Evolutionary conservation across 139 green algal genomes (phyloP), one percentile per base, ranked within the genome.

Genomic region (Chlorella sp.): DNA sequence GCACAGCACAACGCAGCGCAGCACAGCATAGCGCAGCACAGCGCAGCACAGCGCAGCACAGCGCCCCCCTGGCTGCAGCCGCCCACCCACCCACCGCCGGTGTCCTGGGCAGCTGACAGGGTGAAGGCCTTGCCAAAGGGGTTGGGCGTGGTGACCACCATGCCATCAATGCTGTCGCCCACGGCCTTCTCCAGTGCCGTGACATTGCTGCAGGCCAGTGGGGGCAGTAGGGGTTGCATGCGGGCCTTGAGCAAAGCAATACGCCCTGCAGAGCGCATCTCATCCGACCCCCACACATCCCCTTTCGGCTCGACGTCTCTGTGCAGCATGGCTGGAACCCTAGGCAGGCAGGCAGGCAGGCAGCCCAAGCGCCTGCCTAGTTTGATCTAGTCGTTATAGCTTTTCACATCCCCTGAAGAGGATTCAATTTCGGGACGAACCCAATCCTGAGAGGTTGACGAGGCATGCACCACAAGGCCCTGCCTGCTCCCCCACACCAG

Each of bases 91-190:
- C 48, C 48, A 57, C 48, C 37, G 18, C 37, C 75, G 48, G 91
- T 89, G 69, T 95, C 91, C 66, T 85, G 77, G 16, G 92, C 60
- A 14, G 92, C 92, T 4, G 53, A 87, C 80, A 98, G 93, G 24
- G 93, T 91, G 76, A 97, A 94, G 36, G 86, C 78, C 57, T 91
- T 82, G 66, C 66, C 36, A 66, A 91, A 90, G 34, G 42, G 40
- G 40, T 28, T 39, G 11, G n/a, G 64, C n/a, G 1, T 34, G 34
- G 76, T 86, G 18, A 39, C 37, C 12, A 96, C 76, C 39, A 93
- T 61, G 34, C 83, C 94, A 91, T 97, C 94, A 12, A 81, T 80
- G 60, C 12, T 42, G 32, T 32, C 16, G 61, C 71, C 60, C 9
- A 93, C 32, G 3, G 60, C 24, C 30, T 68, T 39, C 14, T 80